phyloP scores from a whole-genome alignment of 257 asterid genomes.

The Nicotiana otophora region DNA sequence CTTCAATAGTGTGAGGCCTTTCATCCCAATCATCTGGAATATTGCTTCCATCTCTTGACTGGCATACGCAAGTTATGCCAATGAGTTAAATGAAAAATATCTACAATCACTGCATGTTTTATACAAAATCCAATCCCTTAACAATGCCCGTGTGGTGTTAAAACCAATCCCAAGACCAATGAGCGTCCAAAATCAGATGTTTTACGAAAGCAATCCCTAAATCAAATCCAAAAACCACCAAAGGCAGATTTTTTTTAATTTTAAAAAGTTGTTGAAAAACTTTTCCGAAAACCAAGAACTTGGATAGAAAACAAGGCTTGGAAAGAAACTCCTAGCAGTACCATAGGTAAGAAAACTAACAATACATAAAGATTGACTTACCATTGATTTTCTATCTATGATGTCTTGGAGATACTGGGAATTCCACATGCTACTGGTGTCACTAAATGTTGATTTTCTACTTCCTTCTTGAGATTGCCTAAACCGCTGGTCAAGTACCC shows the following conservation, averaged over 20 bases:
- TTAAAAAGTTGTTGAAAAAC: background rate
- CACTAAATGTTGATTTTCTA: constrained; percentile 29
- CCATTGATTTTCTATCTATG: constrained; percentile 24
- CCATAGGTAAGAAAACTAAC: background rate
- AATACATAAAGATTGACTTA: constrained; percentile 5
- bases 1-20: constrained; percentile 28
- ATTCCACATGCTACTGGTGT: constrained; percentile 19
- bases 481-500: constrained; percentile 28
- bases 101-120: background rate
- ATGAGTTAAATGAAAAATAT: background rate
- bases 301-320: background rate
- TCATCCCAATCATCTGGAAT: constrained; percentile 35
- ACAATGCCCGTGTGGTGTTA: background rate
- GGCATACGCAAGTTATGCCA: background rate
- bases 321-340: background rate
- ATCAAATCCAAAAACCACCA: background rate
- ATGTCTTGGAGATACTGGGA: constrained; percentile 21
- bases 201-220: background rate
- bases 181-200: background rate
- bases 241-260: no score
- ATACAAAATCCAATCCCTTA: background rate
- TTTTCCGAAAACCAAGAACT: background rate
- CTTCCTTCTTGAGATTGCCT: constrained; percentile 27
- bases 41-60: constrained; percentile 31
- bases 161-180: background rate